phyloP scores from a whole-genome alignment of 1,139 yeast species.

The Suhomyces maxii region DNA sequence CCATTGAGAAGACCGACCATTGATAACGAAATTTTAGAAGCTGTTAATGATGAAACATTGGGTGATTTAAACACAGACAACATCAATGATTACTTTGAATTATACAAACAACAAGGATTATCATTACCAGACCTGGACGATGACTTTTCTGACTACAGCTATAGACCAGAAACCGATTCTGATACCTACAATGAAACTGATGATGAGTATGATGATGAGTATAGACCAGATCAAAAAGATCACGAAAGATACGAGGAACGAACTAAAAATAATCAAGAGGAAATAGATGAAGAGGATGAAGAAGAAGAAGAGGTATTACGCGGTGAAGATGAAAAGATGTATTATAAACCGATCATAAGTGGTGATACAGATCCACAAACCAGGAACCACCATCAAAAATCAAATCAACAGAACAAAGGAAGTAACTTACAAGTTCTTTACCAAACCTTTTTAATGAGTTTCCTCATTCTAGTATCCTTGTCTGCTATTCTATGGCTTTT shows the following conservation, averaged over 20 bases:
- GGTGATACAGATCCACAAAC: neutral
- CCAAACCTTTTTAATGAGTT: too few species aligned
- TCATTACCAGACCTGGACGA: conserved; percentile 4
- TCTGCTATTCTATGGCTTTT: too few species aligned
- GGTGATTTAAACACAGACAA: conserved; percentile 10
- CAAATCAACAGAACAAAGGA: too few species aligned
- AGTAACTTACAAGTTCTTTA: too few species aligned
- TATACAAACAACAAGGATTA: conserved; percentile 9
- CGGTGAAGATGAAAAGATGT: neutral
- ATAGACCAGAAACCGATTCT: conserved; percentile 4
- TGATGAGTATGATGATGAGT: conserved; percentile 11
- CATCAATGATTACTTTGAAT: conserved; percentile 13
- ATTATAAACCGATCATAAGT: neutral
- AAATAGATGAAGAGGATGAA: neutral
- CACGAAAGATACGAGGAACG: neutral
- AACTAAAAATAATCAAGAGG: too few species aligned
- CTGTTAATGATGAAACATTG: conserved; percentile 8
- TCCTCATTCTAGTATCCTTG: too few species aligned
- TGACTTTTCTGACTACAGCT: conserved; percentile 1
- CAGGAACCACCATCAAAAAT: neutral
- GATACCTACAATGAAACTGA: conserved; percentile 15
- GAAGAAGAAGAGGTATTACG: too few species aligned
- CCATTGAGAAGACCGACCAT: conserved; percentile 27
- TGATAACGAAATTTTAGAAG: conserved; percentile 18
- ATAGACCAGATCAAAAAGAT: neutral